Evolutionary conservation across 306 rosid species (phyloP).

Genomic region (Ormosia semicastrata): DNA sequence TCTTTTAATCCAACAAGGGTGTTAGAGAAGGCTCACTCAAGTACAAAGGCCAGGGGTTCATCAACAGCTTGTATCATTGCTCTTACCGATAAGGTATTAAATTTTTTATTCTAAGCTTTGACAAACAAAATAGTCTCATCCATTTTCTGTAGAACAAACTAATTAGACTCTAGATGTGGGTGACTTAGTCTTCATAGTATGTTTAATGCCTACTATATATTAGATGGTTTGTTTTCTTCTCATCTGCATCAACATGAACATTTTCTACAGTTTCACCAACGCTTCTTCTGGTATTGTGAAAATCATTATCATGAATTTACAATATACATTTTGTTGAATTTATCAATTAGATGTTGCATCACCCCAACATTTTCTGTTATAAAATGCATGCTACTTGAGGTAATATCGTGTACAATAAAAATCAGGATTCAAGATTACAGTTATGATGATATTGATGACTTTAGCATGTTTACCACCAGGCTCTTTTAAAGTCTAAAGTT

Average conservation of each 20-base stretch:
- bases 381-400: background rate
- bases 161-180: background rate
- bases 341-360: background rate
- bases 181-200: background rate
- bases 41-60: slow-evolving; percentile 62
- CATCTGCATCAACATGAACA: slow-evolving; percentile 5
- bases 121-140: background rate
- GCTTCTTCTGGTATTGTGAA: slow-evolving; percentile 1
- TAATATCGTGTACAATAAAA: background rate
- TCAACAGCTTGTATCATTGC: slow-evolving; percentile 79
- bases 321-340: background rate
- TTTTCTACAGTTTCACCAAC: background rate
- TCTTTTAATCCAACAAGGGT: slow-evolving; percentile 59
- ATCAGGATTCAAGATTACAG: background rate
- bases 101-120: background rate
- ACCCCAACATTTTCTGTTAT: background rate
- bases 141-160: background rate
- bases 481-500: background rate
- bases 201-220: slow-evolving; percentile 8
- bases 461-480: background rate
- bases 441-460: background rate
- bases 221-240: background rate
- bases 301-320: background rate
- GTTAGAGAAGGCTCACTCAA: slow-evolving; percentile 69
- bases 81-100: slow-evolving; percentile 58